These are phyloP conservation scores for Leccinum incarnatum DNA, from an alignment of 768 basidiomycete species.

Conservation along the genomic window DNA sequence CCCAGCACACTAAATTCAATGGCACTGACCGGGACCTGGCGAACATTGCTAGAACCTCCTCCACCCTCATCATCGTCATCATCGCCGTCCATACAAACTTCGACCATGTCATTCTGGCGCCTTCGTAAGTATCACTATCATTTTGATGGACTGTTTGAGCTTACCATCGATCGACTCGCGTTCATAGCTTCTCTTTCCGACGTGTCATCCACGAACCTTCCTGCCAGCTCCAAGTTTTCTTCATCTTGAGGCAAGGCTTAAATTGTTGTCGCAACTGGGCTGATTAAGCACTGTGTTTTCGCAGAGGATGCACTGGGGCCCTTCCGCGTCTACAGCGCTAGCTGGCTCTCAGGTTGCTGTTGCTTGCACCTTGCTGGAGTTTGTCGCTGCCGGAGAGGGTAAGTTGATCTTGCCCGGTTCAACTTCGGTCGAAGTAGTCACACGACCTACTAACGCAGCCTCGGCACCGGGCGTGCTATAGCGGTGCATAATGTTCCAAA, in stretches of 20 bases:
- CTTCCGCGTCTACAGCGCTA: too few species aligned
- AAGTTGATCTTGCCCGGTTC: background rate
- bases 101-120: background rate
- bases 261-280: too few species aligned
- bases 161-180: background rate
- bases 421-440: too few species aligned
- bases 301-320: background rate
- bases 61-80: background rate
- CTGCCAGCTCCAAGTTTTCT: too few species aligned
- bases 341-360: too few species aligned
- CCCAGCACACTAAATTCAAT: background rate
- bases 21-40: background rate
- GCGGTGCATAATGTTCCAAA: too few species aligned
- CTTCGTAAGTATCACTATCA: background rate
- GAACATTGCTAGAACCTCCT: background rate
- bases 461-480: too few species aligned
- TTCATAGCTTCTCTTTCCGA: background rate
- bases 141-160: background rate
- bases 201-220: background rate
- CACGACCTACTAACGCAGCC: too few species aligned
- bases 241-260: too few species aligned
- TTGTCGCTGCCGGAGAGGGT: too few species aligned
- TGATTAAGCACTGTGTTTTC: background rate
- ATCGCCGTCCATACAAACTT: background rate
- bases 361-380: too few species aligned